phyloP scores from a whole-genome alignment of 306 rosid genomes.

The Argentina anserina region DNA sequence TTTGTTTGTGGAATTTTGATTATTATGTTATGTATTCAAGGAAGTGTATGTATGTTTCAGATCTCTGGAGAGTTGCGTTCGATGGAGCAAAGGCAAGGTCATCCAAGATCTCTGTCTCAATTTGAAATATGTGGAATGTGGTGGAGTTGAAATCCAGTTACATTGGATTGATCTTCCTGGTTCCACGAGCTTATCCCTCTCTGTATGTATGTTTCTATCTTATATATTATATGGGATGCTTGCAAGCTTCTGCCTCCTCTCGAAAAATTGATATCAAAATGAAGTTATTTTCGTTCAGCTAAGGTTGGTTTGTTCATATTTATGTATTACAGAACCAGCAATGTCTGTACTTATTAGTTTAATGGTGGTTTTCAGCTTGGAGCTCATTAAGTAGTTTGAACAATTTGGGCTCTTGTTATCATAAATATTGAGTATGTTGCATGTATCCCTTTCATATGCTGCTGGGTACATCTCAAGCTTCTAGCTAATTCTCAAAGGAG shows the following conservation, averaged over 20 bases:
- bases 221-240: constrained; percentile 5
- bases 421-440: neutral
- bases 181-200: constrained; percentile 39
- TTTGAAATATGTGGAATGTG: constrained; percentile 71
- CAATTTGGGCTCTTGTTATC: neutral
- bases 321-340: constrained; percentile 5
- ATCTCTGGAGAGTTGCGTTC: constrained; percentile 64
- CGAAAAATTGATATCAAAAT: neutral
- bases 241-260: constrained; percentile 9
- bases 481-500: constrained; percentile 5
- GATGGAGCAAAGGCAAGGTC: constrained; percentile 44
- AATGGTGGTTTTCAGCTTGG: neutral
- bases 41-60: too few relatives aligned
- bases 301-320: neutral
- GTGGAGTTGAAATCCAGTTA: constrained; percentile 78
- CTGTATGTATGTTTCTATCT: neutral
- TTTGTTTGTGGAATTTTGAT: too few relatives aligned
- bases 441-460: constrained; percentile 4
- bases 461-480: neutral
- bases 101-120: constrained; percentile 74
- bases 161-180: constrained; percentile 90
- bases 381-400: neutral
- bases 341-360: neutral
- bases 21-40: too few relatives aligned
- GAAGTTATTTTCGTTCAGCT: constrained; percentile 2